These are phyloP conservation scores for Galeopsis tetrahit DNA, from an alignment of 257 asterid species.

Conservation along the genomic window DNA sequence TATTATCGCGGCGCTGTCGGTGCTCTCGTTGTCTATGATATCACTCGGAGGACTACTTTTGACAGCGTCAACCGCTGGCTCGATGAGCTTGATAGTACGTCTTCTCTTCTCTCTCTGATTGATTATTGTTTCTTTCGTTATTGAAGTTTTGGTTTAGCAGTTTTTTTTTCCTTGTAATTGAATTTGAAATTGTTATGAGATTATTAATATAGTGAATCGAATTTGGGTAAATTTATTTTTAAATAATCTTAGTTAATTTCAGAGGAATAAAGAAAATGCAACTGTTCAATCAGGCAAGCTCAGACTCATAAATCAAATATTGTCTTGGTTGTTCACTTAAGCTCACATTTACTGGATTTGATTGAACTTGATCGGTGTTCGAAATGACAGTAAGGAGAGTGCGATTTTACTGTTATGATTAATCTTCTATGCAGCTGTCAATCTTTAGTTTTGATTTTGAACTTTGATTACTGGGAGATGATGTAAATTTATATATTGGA, in stretches of 20 bases:
- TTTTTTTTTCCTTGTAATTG: neutral
- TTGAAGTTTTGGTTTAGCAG: neutral
- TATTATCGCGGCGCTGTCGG: conserved; percentile 89
- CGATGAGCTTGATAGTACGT: conserved; percentile 75
- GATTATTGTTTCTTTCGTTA: neutral
- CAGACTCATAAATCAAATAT: neutral
- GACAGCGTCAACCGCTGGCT: conserved; percentile 74
- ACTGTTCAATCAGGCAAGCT: neutral
- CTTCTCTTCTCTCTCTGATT: neutral
- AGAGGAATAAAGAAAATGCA: neutral
- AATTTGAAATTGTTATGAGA: neutral
- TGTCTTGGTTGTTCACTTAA: neutral
- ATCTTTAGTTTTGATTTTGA: neutral
- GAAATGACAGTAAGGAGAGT: neutral
- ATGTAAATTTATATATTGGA: neutral
- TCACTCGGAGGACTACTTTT: conserved; percentile 59
- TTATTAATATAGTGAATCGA: neutral
- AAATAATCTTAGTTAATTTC: neutral
- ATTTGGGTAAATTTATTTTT: neutral
- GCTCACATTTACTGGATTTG: neutral
- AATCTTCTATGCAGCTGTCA: neutral
- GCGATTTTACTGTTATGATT: neutral
- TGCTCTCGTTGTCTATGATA: conserved; percentile 76
- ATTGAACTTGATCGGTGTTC: neutral
- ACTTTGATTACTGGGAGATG: neutral